Evolutionary conservation across 2,329 filamentous ascomycete species (phyloP), one percentile per base, ranked within the genome.

Genomic region (Colletotrichum godetiae): DNA sequence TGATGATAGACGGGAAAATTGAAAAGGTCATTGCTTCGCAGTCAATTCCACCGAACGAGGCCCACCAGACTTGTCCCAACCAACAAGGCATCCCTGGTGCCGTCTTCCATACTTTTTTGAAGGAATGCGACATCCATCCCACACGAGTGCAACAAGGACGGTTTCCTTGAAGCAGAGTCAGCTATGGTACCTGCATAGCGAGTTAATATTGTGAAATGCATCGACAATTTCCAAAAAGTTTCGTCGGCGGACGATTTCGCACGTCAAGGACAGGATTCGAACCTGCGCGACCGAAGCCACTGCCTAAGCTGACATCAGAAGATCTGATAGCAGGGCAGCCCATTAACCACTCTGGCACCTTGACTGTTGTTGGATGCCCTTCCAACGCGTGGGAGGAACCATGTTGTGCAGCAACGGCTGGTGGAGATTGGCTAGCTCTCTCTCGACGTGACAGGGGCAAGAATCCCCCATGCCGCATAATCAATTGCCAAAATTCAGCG

Each of bases 291-390:
- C 70, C 70, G 70, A 73, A 73, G 70, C 70, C 70, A 73, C 70
- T 73, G 70, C 70, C 70, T 73, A 19, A 52, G 3, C 55, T 70
- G 56, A 1, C 29, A 65, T 5, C 33, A 52, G 60, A 13, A 29
- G 6, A 37, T 33, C 46, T 8, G 46, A 65, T 73, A 73, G 70
- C 70, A 73, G 70, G 70, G 70, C 70, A 73, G 70, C 70, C 70
- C 70, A 73, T 73, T 73, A 73, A 73, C 70, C 70, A 73, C 70
- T 73, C 70, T 73, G 70, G 70, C 70, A 73, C 70, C 70, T 73
- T 73, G 70, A 73, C 70, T 6, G 15, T 2, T 37, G 12, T n/a
- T 31, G 1, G 22, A 13, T 53, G 42, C 0, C 7, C 1, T 0
- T 8, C 1, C 0, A 2, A 0, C 2, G 4, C 3, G 5, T 27